Base-by-base conservation (phyloP, 169 alveolate species). In the Eimeria sp. region DNA sequence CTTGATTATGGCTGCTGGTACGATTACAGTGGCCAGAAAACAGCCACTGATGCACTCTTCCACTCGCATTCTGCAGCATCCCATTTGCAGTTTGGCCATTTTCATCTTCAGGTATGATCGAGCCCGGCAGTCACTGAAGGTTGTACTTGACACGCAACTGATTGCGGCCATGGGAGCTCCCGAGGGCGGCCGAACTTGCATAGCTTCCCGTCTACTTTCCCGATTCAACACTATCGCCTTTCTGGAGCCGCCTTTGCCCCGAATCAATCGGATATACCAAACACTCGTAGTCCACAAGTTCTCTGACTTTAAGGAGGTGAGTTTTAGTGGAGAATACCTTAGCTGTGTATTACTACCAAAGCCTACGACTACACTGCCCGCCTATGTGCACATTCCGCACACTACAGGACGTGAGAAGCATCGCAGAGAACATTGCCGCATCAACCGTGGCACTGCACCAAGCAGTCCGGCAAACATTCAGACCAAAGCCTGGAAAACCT, bases 131-230 rank as follows among this genome's bases (percentile, higher is more conserved):
- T 97, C 98, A 75, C 89, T 97, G 96, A 97, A 98, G 97, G 97
- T 92, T n/a, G 98, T 98, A 40, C 97, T 96, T 72, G 99, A 98
- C 97, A 96, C 98, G 67, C 98, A 98, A 95, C 95, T 99, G 90
- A 96, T 98, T 27, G 98, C 99, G 4, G 99, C 99, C 51, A 99
- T 99, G 99, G 99, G 99, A 4, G 99, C 99, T 11, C 99, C 99
- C 3, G 99, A 99, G 13, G 99, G 99, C 27, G 99, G 99, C 16
- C 98, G 99, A 67, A 98, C 99, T n/a, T 98, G 96, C 87, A 97
- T 98, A 47, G 97, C 99, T n/a, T 97, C 97, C 40, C 98, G 99
- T 96, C 93, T 98, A 73, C 98, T 97, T 97, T 96, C 98, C n/a
- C 98, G 98, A 78, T 98, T 98, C 97, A 98, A 98, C 95, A 95